Base-by-base conservation (phyloP, 371 early-diverging fungal species). In the Encephalitozoon hellem region DNA sequence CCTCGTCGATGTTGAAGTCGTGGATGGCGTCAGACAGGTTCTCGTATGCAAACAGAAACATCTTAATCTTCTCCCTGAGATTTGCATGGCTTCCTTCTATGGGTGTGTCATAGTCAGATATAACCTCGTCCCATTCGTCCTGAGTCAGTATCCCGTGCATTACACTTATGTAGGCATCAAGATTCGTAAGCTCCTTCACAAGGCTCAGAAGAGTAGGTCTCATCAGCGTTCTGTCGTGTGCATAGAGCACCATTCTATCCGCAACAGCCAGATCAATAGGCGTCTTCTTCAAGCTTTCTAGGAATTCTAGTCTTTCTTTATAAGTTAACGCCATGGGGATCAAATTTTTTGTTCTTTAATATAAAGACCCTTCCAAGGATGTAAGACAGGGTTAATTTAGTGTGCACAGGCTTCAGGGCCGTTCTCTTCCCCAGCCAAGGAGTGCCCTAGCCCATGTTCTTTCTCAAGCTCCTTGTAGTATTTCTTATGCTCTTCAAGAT, bases 51-150 rank as follows among this genome's bases (percentile, higher is more conserved):
- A 34, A 26, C 11, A 72, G 21, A 72, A 72, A 72, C 18, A 49
- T 15, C 42, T 30, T 64, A 28, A 65, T 64, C 49, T 59, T 64
- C 9, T 72, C 73, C 23, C 65, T 38, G 8, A 72, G 49, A 12
- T 52, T 39, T 32, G 65, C 65, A 72, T 72, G 65, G 18, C 25
- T 47, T 12, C 65, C 65, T 23, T 72, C 73, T 64, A 72, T 72
- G 4, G 73, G 73, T n/a, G 73, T 72, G 21, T 64, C 73, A 52
- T 65, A 72, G 15, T 64, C 64, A 21, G 38, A 39, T 11, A 72
- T 12, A 6, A 65, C 65, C 49, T 72, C 73, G 23, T 64, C 25
- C 73, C 73, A 72, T 28, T 72, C 73, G 25, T 72, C 73, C 49
- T 72, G 65, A 0, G 42, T 38, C 30, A 72, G 49, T 18, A 65